phyloP scores from a whole-genome alignment of 2,329 filamentous ascomycete genomes.

The Apiospora malaysiana region DNA sequence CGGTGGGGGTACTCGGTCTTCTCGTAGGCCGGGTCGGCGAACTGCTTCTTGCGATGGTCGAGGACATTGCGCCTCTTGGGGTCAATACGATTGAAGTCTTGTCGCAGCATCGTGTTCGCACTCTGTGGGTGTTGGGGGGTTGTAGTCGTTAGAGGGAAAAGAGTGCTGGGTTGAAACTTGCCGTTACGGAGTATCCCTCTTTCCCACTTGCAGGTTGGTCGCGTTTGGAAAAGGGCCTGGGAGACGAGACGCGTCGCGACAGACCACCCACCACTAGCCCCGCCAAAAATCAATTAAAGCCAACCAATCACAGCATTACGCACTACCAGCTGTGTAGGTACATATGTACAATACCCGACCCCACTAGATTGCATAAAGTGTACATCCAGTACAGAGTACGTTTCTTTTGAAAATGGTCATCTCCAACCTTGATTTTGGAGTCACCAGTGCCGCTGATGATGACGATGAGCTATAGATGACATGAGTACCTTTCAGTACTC shows the following conservation, averaged over 20 bases:
- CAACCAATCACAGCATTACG: not conserved
- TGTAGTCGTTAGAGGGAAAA: not conserved
- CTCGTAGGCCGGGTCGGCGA: conserved; percentile 77
- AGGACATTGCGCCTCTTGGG: conserved; percentile 78
- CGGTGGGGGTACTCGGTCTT: conserved; percentile 82
- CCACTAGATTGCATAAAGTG: not conserved
- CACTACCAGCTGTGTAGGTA: not conserved
- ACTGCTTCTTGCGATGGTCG: conserved; percentile 86
- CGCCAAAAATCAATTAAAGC: conserved; percentile 7
- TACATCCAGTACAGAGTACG: not conserved
- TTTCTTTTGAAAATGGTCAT: not conserved
- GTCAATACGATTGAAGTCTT: conserved; percentile 56
- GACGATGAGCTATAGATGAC: too few relatives aligned
- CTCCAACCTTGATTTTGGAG: not conserved
- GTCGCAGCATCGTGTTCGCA: conserved; percentile 36
- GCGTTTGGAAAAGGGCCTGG: conserved; percentile 4
- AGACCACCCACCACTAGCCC: not conserved
- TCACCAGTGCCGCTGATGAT: too few relatives aligned
- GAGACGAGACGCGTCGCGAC: conserved; percentile 16
- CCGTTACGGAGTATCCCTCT: not conserved
- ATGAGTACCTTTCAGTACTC: not conserved
- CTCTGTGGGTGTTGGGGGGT: not conserved
- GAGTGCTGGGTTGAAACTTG: not conserved
- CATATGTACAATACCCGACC: not conserved
- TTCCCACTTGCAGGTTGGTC: not conserved